phyloP scores from a whole-genome alignment of 768 basidiomycete genomes.

The Termitomyces sp. region DNA sequence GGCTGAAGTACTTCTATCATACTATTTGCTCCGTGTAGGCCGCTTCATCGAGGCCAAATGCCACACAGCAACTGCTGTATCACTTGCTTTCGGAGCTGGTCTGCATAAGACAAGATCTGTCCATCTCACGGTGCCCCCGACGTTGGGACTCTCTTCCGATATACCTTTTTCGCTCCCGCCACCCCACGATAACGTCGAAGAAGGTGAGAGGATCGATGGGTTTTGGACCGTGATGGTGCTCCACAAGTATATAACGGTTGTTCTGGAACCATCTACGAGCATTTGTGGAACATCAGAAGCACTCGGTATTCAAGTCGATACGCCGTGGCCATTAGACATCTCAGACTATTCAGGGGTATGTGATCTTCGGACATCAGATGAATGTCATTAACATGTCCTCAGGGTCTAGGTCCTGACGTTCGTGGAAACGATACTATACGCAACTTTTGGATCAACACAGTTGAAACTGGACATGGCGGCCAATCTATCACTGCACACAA shows the following conservation, averaged over 20 bases:
- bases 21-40: slow-evolving; percentile 61
- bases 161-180: slow-evolving; percentile 39
- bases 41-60: slow-evolving; percentile 59
- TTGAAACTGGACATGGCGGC: slow-evolving; percentile 27
- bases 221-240: slow-evolving; percentile 63
- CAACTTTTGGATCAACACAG: slow-evolving; percentile 39
- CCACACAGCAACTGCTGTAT: slow-evolving; percentile 49
- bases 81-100: slow-evolving; percentile 42
- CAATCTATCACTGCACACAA: slow-evolving; percentile 37
- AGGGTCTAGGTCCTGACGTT: slow-evolving; percentile 44
- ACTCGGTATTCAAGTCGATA: slow-evolving; percentile 45
- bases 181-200: slow-evolving; percentile 46
- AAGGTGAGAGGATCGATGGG: slow-evolving; percentile 62
- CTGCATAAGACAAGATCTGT: slow-evolving; percentile 44
- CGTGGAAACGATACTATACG: slow-evolving; percentile 45
- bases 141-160: slow-evolving; percentile 35
- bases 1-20: slow-evolving; percentile 59
- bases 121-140: slow-evolving; percentile 29
- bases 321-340: slow-evolving; percentile 49
- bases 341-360: slow-evolving; percentile 34
- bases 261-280: slow-evolving; percentile 47
- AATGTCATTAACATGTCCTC: slow-evolving; percentile 11
- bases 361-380: slow-evolving; percentile 5
- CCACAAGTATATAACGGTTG: slow-evolving; percentile 54
- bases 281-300: slow-evolving; percentile 54